These are phyloP conservation scores for Tephrocybe sp. DNA, from an alignment of 768 basidiomycete genomes.

Conservation along the genomic window DNA sequence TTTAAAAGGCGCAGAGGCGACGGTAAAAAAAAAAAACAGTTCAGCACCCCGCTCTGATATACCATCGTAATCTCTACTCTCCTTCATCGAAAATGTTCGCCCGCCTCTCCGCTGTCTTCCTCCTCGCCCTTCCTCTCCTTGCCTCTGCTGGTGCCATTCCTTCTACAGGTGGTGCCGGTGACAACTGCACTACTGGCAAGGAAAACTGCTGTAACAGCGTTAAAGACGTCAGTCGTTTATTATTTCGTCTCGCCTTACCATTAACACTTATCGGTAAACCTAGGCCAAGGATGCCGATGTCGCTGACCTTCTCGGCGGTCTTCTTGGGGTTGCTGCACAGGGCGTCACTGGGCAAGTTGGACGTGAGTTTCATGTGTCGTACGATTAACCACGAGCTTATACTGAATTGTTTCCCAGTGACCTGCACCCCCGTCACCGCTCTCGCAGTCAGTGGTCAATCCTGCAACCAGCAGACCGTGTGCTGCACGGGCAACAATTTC, in stretches of 20 bases:
- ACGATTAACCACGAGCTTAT: neutral
- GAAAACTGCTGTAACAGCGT: neutral
- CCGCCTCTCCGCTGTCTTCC: neutral
- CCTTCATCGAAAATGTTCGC: neutral
- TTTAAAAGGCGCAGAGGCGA: too few species aligned
- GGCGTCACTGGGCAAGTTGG: neutral
- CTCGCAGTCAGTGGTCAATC: neutral
- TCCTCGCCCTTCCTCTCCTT: slow-evolving; percentile 1
- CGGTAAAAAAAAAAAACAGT: too few species aligned
- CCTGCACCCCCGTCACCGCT: neutral
- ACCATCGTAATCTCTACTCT: neutral
- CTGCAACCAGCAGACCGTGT: neutral
- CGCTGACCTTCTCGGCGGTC: neutral
- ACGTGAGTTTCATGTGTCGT: neutral
- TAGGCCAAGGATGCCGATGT: neutral
- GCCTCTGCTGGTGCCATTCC: neutral
- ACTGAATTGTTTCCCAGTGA: neutral
- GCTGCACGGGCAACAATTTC: neutral
- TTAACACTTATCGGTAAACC: neutral
- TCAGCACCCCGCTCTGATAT: too few species aligned
- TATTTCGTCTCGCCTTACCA: too few species aligned
- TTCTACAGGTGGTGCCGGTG: neutral
- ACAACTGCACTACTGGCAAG: neutral
- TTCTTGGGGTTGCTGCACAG: neutral
- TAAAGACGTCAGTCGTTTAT: neutral